These are phyloP conservation scores for Ceratocystis destructans DNA, from an alignment of 2,329 filamentous ascomycete genomes.

Conservation along the genomic window DNA sequence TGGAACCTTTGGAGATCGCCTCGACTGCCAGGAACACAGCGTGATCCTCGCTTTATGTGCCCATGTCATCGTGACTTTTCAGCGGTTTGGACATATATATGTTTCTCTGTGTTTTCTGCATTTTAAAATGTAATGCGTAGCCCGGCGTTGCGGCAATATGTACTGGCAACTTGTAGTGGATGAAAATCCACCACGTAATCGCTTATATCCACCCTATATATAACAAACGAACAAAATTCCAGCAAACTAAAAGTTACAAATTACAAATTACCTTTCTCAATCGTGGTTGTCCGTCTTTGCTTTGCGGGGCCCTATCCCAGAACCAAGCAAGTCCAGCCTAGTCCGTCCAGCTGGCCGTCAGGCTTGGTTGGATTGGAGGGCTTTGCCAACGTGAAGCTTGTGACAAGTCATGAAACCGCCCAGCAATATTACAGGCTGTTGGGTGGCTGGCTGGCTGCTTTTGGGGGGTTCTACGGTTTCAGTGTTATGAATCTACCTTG, in stretches of 20 bases:
- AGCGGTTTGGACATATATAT: neutral
- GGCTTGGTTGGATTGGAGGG: neutral
- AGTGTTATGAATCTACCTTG: neutral
- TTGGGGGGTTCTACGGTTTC: neutral
- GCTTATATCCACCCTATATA: neutral
- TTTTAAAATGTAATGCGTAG: neutral
- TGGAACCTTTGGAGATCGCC: neutral
- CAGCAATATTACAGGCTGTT: neutral
- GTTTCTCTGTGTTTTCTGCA: neutral
- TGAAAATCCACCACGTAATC: neutral
- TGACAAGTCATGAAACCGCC: constrained; percentile 6
- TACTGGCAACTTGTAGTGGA: neutral
- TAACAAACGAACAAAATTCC: neutral
- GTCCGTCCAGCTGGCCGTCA: neutral
- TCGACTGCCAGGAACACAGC: neutral
- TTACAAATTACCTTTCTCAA: neutral
- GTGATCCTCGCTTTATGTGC: constrained; percentile 4
- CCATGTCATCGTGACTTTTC: neutral
- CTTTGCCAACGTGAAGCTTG: neutral
- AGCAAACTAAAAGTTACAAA: no score
- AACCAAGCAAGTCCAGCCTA: no score
- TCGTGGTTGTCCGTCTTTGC: no score
- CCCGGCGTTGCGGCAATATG: neutral
- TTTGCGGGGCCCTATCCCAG: no score
- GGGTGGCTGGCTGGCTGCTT: neutral